Evolutionary conservation across 805 yeast species (phyloP).

Genomic region (Candida ulmi): DNA sequence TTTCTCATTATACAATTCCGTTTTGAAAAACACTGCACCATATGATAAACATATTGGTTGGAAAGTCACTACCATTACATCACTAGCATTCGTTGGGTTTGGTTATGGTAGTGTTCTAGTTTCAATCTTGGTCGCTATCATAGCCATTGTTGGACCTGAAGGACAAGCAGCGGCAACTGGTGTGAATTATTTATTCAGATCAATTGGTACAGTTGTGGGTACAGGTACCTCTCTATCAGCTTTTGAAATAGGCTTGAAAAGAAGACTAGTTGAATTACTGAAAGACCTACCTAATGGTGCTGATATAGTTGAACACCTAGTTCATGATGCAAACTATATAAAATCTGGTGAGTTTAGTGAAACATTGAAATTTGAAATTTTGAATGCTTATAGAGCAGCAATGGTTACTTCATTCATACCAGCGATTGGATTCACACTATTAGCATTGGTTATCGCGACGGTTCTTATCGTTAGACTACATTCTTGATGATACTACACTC

Average conservation of each 20-base stretch:
- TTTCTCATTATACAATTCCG: not conserved
- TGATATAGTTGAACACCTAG: not conserved
- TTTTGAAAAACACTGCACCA: slow-evolving; percentile 5
- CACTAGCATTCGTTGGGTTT: slow-evolving; percentile 25
- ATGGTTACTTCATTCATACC: not conserved
- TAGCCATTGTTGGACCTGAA: slow-evolving; percentile 32
- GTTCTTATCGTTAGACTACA: no score
- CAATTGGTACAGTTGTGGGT: slow-evolving; percentile 35
- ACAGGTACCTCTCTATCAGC: slow-evolving; percentile 29
- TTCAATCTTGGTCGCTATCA: slow-evolving; percentile 29
- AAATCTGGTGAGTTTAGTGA: not conserved
- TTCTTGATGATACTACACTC: no score
- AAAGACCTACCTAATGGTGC: not conserved
- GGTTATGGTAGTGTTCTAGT: slow-evolving; percentile 35
- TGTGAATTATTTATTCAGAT: slow-evolving; percentile 36
- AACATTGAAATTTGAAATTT: not conserved
- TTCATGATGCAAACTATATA: not conserved
- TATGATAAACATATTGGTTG: slow-evolving; percentile 6
- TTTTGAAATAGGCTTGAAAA: slow-evolving; percentile 15
- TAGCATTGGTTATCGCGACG: not conserved
- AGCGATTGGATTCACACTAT: not conserved
- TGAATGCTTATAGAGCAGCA: not conserved
- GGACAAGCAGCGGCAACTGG: slow-evolving; percentile 38
- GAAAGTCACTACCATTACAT: slow-evolving; percentile 16
- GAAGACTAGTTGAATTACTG: slow-evolving; percentile 7